Evolutionary conservation across 768 basidiomycete species (phyloP).

Genomic region (Mycena vulgaris): DNA sequence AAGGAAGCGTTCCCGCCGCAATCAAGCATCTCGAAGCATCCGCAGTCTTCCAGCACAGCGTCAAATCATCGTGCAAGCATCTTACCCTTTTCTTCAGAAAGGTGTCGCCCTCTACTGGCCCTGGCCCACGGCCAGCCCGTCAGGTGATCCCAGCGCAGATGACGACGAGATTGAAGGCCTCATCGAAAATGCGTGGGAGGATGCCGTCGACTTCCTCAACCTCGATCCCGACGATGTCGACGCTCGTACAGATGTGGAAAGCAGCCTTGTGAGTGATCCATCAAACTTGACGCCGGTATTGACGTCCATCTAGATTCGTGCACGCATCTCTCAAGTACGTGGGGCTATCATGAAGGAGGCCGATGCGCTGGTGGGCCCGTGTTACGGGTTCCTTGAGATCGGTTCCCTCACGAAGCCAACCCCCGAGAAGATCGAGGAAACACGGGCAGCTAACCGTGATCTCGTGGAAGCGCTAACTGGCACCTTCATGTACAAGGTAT

Average conservation of each 20-base stretch:
- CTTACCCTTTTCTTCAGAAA: neutral
- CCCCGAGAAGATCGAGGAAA: neutral
- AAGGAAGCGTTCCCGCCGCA: conserved; percentile 2
- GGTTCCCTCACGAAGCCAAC: neutral
- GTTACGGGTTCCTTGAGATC: neutral
- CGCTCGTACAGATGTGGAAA: neutral
- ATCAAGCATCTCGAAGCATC: conserved; percentile 14
- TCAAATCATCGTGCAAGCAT: neutral
- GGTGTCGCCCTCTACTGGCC: neutral
- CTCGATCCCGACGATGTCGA: conserved; percentile 1
- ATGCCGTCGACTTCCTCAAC: neutral
- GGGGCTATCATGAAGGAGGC: neutral
- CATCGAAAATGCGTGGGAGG: neutral
- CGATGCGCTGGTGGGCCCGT: neutral
- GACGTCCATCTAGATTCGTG: neutral
- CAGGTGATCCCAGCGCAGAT: neutral
- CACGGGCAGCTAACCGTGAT: neutral
- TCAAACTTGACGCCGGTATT: neutral
- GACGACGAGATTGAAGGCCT: conserved; percentile 7
- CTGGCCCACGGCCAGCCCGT: neutral
- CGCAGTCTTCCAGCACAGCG: neutral
- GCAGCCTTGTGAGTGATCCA: neutral
- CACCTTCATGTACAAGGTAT: neutral
- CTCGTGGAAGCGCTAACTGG: neutral
- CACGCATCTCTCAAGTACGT: conserved; percentile 10